Conservation (phyloP, 1,139 yeast species). For the Wickerhamomyces sp. region DNA sequence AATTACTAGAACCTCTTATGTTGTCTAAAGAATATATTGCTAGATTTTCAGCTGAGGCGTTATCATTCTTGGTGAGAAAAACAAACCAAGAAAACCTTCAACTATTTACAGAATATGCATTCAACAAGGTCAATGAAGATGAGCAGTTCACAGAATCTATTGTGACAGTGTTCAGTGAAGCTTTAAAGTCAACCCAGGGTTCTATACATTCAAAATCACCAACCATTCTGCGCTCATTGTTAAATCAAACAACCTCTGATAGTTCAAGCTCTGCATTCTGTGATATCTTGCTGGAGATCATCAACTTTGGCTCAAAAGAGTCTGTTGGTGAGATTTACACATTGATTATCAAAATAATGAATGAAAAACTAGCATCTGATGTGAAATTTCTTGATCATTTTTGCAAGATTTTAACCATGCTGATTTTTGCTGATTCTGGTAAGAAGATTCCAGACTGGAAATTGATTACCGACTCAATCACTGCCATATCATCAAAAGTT, state of each 20-base stretch:
- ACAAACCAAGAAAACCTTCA: constrained; percentile 46
- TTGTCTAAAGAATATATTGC: constrained; percentile 61
- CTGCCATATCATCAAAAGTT: constrained; percentile 7
- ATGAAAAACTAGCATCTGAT: constrained; percentile 15
- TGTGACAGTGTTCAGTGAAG: constrained; percentile 61
- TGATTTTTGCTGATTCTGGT: constrained; percentile 67
- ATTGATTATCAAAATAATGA: constrained; percentile 30
- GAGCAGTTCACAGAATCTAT: constrained; percentile 51
- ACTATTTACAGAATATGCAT: constrained; percentile 44
- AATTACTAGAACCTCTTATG: constrained; percentile 59
- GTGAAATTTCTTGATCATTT: constrained; percentile 8
- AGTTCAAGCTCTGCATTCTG: constrained; percentile 42
- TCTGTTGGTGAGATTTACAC: constrained; percentile 45
- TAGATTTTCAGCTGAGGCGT: constrained; percentile 85
- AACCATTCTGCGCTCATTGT: constrained; percentile 41
- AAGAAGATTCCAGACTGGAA: constrained; percentile 43
- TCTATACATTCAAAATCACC: constrained; percentile 70
- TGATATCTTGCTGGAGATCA: constrained; percentile 55
- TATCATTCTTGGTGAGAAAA: constrained; percentile 78
- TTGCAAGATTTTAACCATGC: constrained; percentile 33
- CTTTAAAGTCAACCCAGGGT: constrained; percentile 68
- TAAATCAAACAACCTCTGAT: constrained; percentile 32
- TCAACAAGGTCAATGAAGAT: constrained; percentile 41
- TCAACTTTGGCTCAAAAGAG: constrained; percentile 57
- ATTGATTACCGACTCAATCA: constrained; percentile 13